Evolutionary conservation across 768 basidiomycete genomes (phyloP), one percentile per base, ranked within the genome.

Genomic region (Tylopilus balloui): DNA sequence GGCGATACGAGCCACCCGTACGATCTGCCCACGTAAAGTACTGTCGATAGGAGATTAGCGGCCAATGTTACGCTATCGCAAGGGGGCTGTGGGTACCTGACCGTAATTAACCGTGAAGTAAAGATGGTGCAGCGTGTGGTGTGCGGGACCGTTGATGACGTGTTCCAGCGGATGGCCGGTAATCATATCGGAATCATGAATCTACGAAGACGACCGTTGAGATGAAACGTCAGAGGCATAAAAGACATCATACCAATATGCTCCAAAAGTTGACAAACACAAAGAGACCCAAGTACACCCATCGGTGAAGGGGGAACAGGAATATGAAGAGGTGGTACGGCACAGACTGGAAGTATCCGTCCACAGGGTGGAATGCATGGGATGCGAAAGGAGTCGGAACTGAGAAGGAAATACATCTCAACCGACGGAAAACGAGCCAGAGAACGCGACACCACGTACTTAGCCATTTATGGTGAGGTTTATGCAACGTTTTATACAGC

Each of bases 131-230:
- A 97, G 75, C 0, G 94, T 98, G 67, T 99, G 96, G 60, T 99
- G 96, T 2, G 94, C 92, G 3, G 96, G 95, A n/a, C 92, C 93
- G 69, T 98, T 99, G 71, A 99, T 93, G 64, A 88, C 70, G 51
- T 77, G 83, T 71, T 97, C 95, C 5, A 96, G 78, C 4, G 83
- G 73, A 64, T 91, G 86, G 3, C 88, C 94, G 24, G 91, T 90
- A 62, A 98, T 83, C 95, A 99, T 98, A 73, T 98, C 96, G 4
- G 92, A 94, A 69, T 99, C 96, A 64, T 99, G 95, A 57, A 99
- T 99, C 91, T 92, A 62, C 23, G 8, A 9, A 21, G 12, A 25
- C 1, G 25, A 20, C 35, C 11, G 20, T 36, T 15, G 20, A 42
- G 24, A 37, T 47, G 12, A 23, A 42, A 13, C 41, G 41, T 47